Conservation (phyloP, 73 alveolate genomes). For the Paraurostyla sp. region DNA sequence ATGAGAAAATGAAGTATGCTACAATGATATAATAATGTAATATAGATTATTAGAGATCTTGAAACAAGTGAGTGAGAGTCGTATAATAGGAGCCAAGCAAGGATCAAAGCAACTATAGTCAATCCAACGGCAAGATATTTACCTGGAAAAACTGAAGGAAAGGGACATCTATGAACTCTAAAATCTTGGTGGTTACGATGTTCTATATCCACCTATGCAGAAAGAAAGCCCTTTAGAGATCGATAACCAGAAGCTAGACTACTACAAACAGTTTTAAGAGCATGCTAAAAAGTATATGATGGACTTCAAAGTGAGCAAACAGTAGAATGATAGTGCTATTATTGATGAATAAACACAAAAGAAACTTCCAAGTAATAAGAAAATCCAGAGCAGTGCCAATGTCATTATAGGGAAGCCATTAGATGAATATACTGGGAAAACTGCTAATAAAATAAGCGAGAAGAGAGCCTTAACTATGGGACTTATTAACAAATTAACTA, state of each 20-base stretch:
- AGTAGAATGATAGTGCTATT: neutral
- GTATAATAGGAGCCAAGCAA: slow-evolving; percentile 31
- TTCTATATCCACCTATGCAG: slow-evolving; percentile 27
- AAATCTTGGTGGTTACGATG: slow-evolving; percentile 22
- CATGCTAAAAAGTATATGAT: slow-evolving; percentile 47
- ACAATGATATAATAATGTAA: neutral
- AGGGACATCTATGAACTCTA: neutral
- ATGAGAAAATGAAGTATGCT: slow-evolving; percentile 38
- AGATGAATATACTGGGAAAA: too few species aligned
- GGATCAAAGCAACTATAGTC: slow-evolving; percentile 12
- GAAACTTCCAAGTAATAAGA: neutral
- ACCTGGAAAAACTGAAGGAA: slow-evolving; percentile 19
- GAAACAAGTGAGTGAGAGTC: slow-evolving; percentile 9
- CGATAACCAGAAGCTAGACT: slow-evolving; percentile 5
- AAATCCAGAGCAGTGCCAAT: too few species aligned
- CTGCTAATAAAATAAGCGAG: too few species aligned
- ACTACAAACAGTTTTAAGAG: slow-evolving; percentile 1
- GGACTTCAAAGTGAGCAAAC: slow-evolving; percentile 53
- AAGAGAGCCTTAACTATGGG: too few species aligned
- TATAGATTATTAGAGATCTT: slow-evolving; percentile 1
- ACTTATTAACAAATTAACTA: too few species aligned
- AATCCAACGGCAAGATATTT: neutral
- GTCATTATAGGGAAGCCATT: too few species aligned
- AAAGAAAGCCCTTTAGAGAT: neutral
- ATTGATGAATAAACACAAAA: neutral